These are phyloP conservation scores for Copromyces sp. DNA, from an alignment of 495 filamentous ascomycete genomes.

Conservation along the genomic window DNA sequence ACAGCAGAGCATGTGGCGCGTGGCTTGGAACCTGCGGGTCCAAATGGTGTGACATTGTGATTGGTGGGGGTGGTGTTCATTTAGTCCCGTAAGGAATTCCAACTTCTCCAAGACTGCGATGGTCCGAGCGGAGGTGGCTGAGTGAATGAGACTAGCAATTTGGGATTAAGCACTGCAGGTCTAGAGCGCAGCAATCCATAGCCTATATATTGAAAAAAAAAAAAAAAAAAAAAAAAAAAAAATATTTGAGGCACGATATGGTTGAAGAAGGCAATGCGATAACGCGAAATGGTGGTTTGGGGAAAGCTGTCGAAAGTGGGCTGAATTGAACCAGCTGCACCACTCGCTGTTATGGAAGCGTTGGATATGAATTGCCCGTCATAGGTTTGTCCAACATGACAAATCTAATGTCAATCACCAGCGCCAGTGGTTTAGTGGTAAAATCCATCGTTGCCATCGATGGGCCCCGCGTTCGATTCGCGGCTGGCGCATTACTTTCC, in stretches of 20 bases:
- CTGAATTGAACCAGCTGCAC: background rate
- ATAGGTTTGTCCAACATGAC: rapidly evolving
- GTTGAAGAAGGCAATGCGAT: background rate
- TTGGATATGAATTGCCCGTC: background rate
- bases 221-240: background rate
- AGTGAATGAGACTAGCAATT: too few species aligned
- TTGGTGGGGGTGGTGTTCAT: too few species aligned
- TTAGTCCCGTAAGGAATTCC: too few species aligned
- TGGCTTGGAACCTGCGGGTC: too few species aligned
- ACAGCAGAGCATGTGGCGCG: too few species aligned
- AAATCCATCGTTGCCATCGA: conserved; percentile 46
- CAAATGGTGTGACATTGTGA: too few species aligned
- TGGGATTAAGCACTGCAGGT: background rate
- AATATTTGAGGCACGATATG: background rate
- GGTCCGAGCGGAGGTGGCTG: too few species aligned
- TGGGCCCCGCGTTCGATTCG: conserved; percentile 44
- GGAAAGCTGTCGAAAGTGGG: background rate
- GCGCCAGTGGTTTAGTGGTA: conserved; percentile 40
- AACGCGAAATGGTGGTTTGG: background rate
- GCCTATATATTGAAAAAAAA: background rate
- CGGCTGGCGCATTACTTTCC: conserved; percentile 31
- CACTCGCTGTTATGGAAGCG: background rate
- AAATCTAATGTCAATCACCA: background rate
- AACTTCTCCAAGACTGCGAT: too few species aligned
- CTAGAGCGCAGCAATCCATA: background rate